These are phyloP conservation scores for Kodamaea suecica DNA, from an alignment of 1,139 yeast species.

Conservation along the genomic window DNA sequence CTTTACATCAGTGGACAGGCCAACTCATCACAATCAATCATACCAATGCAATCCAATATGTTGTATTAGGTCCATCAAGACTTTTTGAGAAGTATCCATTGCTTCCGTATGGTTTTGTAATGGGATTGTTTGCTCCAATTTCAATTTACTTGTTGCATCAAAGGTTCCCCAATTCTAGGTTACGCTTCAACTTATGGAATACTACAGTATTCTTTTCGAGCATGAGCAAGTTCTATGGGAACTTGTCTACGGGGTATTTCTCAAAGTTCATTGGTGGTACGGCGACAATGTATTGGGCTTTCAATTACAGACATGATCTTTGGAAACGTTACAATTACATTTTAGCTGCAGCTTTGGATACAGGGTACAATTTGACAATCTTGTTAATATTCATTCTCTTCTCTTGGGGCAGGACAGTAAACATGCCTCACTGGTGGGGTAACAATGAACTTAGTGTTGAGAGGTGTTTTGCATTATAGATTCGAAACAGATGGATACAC, in stretches of 20 bases:
- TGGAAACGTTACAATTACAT: conserved; percentile 47
- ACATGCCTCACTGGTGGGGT: conserved; percentile 51
- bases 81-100: conserved; percentile 39
- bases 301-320: conserved; percentile 30
- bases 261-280: conserved; percentile 48
- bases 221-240: conserved; percentile 48
- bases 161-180: conserved; percentile 17
- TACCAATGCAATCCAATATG: conserved; percentile 50
- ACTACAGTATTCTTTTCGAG: conserved; percentile 49
- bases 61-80: conserved; percentile 45
- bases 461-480: conserved; percentile 33
- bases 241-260: conserved; percentile 48
- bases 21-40: conserved; percentile 40
- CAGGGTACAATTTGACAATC: conserved; percentile 45
- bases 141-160: conserved; percentile 29
- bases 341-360: conserved; percentile 49
- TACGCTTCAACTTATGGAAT: conserved; percentile 42
- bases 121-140: conserved; percentile 40
- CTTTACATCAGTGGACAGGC: conserved; percentile 53
- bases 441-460: conserved; percentile 41
- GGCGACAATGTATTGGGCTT: conserved; percentile 44
- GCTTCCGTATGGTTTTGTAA: conserved; percentile 43
- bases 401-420: conserved; percentile 27
- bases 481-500: neutral
- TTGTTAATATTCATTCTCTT: conserved; percentile 36